phyloP scores from a whole-genome alignment of 2,329 filamentous ascomycete species.

The Grosmannia penicillata region DNA sequence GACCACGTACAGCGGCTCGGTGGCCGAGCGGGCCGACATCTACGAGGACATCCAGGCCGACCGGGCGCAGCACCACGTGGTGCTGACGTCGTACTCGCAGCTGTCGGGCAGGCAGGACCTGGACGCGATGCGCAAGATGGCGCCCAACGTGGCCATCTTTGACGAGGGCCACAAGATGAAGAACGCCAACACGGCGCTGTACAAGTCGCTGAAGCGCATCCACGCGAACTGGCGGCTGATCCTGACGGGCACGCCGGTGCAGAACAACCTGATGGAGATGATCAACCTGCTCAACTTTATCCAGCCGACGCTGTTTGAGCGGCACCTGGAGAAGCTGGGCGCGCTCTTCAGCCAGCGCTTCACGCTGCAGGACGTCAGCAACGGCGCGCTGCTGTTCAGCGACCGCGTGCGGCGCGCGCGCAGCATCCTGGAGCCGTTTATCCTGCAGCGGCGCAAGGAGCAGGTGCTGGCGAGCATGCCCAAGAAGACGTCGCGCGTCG shows the following conservation, averaged over 20 bases:
- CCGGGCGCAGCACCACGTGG: conserved; percentile 47
- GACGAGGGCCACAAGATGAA: conserved; percentile 93
- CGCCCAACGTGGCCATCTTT: conserved; percentile 52
- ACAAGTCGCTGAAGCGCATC: conserved; percentile 65
- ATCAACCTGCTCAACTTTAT: conserved; percentile 88
- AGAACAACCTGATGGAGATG: conserved; percentile 89
- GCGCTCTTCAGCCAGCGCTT: conserved; percentile 88
- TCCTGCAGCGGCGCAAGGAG: conserved; percentile 82
- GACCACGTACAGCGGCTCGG: conserved; percentile 53
- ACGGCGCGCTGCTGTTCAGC: conserved; percentile 71
- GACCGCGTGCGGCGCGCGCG: conserved; percentile 78
- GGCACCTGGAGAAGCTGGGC: conserved; percentile 63
- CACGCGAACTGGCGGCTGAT: conserved; percentile 71
- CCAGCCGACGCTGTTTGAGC: conserved; percentile 68
- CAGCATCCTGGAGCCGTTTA: conserved; percentile 89
- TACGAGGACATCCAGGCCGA: conserved; percentile 50
- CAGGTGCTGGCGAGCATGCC: conserved; percentile 81
- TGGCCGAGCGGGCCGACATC: conserved; percentile 51
- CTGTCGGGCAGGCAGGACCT: conserved; percentile 35
- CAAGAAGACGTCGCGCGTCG: conserved; percentile 60
- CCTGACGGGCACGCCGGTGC: conserved; percentile 78
- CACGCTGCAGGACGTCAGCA: conserved; percentile 61
- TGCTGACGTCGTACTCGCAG: conserved; percentile 48
- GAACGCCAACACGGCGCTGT: conserved; percentile 70
- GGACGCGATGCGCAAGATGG: conserved; percentile 30